Evolutionary conservation across 805 yeast species (phyloP), one percentile per base, ranked within the genome.

Genomic region (Zygosaccharomyces rouxii): DNA sequence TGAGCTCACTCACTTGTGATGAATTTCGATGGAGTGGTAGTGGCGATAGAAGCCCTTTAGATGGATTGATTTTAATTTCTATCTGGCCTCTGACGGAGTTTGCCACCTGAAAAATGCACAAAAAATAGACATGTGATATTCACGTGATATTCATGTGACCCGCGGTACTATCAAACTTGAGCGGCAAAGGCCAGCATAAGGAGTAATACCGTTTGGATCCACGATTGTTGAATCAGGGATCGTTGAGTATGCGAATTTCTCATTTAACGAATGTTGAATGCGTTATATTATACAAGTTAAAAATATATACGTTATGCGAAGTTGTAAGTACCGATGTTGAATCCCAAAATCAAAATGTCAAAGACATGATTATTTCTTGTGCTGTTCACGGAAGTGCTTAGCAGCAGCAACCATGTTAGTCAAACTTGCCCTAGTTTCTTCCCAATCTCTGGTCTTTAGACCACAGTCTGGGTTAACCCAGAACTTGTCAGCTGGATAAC

Each of bases 381-480:
- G 76, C 66, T 77, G 73, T 66, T 73, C 80, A 72, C 95, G 87
- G 95, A 79, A 92, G 76, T 80, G 81, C 82, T 94, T 92, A 69
- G 98, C 98, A 70, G 99, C 98, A 62, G 86, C 94, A 72, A 94
- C 98, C 99, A 94, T 94, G 79, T 94, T 87, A 74, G 95, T 87
- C 76, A 94, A 84, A 68, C 95, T 89, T 70, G 84, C 89, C 71
- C 77, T 89, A 66, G 92, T 88, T 83, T 94, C 99, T 65, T 86
- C 89, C 99, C 99, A 94, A 66, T 96, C 96, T 85, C 99, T 90
- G 74, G 99, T 94, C 87, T 94, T 94, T 75, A 94, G 84, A 83
- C 99, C 99, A 84, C 99, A 94, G 80, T 94, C 99, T 70, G 99
- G 99, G 95, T 94, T 94, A 71, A 94, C 95, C 99, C 99, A 94